Evolutionary conservation across 805 yeast genomes (phyloP), one percentile per base, ranked within the genome.

Genomic region (Ogataea salicorniae): DNA sequence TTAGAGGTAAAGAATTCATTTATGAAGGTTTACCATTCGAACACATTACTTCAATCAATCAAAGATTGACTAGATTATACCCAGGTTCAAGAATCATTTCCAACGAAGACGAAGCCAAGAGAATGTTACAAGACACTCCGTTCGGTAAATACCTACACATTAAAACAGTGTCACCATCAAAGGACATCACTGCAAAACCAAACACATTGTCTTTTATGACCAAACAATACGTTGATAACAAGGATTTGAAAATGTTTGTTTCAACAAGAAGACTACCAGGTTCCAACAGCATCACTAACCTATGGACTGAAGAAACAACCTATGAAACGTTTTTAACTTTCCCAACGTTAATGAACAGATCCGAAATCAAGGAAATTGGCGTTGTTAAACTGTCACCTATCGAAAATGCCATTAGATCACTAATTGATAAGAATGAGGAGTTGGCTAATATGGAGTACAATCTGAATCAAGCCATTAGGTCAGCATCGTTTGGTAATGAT

Each of bases 21-120:
- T 87, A 83, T 60, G 95, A 89, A 67, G 96, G 96, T 6, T 72
- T 80, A 45, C 89, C 95, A 31, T 89, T 86, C 68, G 97, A 89
- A 62, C 94, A 87, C 64, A 82, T 89, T 49, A 81, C 90, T 2
- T 82, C 92, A 3, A 85, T 89, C 62, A 89, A 85, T 57, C 87
- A 83, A 57, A 73, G 95, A 55, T 69, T 90, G 50, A 74, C 83
- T 56, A 78, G 81, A 58, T 66, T 86, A 41, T 86, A 87, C 63
- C 95, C 94, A 29, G 95, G 95, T 43, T 87, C 95, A 1, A 77
- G 83, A 47, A 79, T 88, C 45, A 71, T 88, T 34, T 70, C 81
- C 26, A 77, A 71, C 51, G 72, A 69, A 45, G 73, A 72, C 7
- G 83, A 81, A 50, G 85, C 87, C 1, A 69, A 67, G 43, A 70